Conservation (phyloP, 2,329 filamentous ascomycete genomes). For the Trichoderma sp. region DNA sequence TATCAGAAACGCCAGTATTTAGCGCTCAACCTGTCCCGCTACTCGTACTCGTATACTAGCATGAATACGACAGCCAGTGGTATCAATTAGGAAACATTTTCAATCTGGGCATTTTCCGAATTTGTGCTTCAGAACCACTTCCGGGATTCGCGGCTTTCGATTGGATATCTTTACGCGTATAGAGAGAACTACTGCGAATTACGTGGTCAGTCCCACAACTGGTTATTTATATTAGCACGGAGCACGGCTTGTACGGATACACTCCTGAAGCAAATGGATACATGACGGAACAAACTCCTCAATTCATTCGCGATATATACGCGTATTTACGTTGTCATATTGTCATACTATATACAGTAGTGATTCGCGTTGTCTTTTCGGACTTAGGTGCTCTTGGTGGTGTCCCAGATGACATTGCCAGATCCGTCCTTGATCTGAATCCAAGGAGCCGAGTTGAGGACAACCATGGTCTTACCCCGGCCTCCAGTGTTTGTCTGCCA, state of each 20-base stretch:
- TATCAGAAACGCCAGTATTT: neutral
- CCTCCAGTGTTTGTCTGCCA: conserved; percentile 22
- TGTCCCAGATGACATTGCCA: conserved; percentile 24
- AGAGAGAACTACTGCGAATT: neutral
- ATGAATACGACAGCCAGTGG: neutral
- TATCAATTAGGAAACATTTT: neutral
- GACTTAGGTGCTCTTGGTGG: conserved; percentile 19
- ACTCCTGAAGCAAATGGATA: neutral
- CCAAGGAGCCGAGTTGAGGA: conserved; percentile 22
- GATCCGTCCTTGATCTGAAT: conserved; percentile 23
- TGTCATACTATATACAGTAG: neutral
- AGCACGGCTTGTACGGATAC: neutral
- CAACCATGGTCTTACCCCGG: conserved; percentile 15
- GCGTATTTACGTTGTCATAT: neutral
- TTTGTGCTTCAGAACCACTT: neutral
- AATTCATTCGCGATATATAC: neutral
- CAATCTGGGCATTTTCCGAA: neutral
- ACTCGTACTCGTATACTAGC: neutral
- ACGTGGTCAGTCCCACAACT: neutral
- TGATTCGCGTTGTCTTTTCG: neutral
- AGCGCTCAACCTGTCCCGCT: neutral
- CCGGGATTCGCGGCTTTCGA: neutral
- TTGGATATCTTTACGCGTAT: neutral
- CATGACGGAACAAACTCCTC: neutral
- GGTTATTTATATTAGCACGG: neutral